phyloP scores from a whole-genome alignment of 2,329 filamentous ascomycete species.

The Botryotinia narcissicola region DNA sequence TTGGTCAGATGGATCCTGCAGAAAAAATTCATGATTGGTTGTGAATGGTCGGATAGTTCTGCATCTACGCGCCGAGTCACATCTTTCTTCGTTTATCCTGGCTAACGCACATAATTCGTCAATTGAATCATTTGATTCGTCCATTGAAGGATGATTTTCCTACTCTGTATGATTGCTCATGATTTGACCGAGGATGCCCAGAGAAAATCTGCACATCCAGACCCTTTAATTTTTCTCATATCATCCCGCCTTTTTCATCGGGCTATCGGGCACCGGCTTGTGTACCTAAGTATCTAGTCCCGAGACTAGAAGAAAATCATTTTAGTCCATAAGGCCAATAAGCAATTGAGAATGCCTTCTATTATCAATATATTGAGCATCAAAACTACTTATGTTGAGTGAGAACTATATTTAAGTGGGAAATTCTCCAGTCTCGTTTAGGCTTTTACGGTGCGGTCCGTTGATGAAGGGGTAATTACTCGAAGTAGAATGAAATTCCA shows the following conservation, averaged over 20 bases:
- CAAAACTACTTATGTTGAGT: neutral
- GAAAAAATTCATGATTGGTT: conserved; percentile 27
- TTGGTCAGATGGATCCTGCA: conserved; percentile 20
- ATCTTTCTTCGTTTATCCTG: conserved; percentile 15
- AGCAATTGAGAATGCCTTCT: neutral
- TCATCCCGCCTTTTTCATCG: conserved; percentile 11
- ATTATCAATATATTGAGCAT: neutral
- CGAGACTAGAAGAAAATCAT: conserved; percentile 2
- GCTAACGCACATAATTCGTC: conserved; percentile 28
- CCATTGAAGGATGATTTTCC: neutral
- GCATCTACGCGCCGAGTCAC: conserved; percentile 31
- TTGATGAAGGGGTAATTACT: conserved; percentile 12
- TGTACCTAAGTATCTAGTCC: neutral
- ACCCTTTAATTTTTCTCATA: conserved; percentile 2
- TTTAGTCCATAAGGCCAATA: neutral
- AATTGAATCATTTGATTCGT: conserved; percentile 18
- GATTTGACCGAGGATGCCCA: conserved; percentile 8
- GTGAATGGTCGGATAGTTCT: conserved; percentile 18
- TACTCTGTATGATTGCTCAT: conserved; percentile 1
- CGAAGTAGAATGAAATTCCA: neutral
- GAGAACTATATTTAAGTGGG: neutral
- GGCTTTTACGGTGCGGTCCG: conserved; percentile 11
- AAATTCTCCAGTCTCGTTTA: conserved; percentile 7
- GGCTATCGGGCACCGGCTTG: conserved; percentile 8
- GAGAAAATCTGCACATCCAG: conserved; percentile 11